Evolutionary conservation across 768 basidiomycete genomes (phyloP), one percentile per base, ranked within the genome.

Genomic region (Boletus rubescentipes): DNA sequence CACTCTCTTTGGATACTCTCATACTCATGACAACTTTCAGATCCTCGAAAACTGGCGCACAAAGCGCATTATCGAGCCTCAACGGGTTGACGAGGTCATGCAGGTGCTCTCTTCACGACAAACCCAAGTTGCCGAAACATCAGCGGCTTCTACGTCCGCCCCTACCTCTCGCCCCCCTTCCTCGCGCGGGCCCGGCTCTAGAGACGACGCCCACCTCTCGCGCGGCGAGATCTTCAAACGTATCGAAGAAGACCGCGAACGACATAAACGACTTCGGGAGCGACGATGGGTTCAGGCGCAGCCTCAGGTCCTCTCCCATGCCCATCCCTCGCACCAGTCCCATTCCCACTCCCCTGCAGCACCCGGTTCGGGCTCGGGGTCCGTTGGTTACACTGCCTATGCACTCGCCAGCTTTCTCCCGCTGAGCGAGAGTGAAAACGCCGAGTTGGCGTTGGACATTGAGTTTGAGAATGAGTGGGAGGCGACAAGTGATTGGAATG

Each of bases 381-480:
- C 53, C 4, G n/a, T 5, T 5, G 49, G 50, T 1, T 53, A 58
- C 8, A 48, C 49, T 0, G 49, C 64, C 0, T 68, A 60, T 12
- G 55, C 53, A 0, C 58, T 70, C 8, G 58, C 64, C 9, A 40
- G 53, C 12, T 70, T 70, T 39, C 55, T 70, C 5, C 68, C 62
- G 2, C 40, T 68, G 36, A 68, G 68, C 39, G 82, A 81, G 1
- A 79, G 79, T 40, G 80, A 82, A 37, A 66, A 67, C 5, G 50
- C 54, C 5, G 85, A 88, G 65, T 61, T 85, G 35, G 75, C 84
- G 18, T 72, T 87, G 40, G 91, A 91, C 60, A 87, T 92, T 51
- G 89, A 92, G 68, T 93, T 92, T 62, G 90, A 93, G 63, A 91
- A 91, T 57, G 89, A 89, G 56, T 93, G 91, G 90, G 91, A 92